A percentile compares a stretch with the other conserved stretches of the same genome.
These are phyloP conservation scores for Ganoderma boninense DNA, from an alignment of 1,284 basidiomycete species.

Conservation along the genomic window DNA sequence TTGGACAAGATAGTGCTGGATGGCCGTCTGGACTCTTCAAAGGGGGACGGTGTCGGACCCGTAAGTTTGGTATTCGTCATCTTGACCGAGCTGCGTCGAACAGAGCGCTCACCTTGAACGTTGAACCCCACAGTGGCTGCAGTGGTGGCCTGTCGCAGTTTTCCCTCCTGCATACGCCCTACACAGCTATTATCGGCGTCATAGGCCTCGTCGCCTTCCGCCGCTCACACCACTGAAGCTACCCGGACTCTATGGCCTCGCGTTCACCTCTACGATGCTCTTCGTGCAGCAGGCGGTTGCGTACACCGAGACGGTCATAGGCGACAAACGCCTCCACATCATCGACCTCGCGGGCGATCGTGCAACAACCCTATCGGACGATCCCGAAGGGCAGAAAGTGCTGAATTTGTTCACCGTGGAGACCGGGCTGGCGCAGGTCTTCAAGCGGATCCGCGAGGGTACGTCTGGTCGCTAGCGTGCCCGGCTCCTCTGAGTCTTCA, in stretches of 20 bases:
- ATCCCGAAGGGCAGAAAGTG: not conserved
- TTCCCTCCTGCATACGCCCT: conserved; percentile 8
- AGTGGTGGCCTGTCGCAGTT: not conserved
- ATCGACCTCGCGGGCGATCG: conserved; percentile 1
- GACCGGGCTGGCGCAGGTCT: not conserved
- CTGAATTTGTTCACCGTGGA: not conserved
- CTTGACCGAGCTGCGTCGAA: too few relatives aligned
- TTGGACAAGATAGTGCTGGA: not conserved
- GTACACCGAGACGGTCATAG: not conserved
- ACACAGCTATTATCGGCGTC: conserved; percentile 10
- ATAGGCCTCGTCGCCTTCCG: conserved; percentile 5
- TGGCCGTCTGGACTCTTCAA: not conserved
- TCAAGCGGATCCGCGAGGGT: conserved; percentile 1
- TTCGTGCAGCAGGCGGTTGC: not conserved
- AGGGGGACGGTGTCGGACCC: too few relatives aligned
- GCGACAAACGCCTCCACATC: conserved; percentile 3
- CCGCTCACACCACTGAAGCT: conserved; percentile 2
- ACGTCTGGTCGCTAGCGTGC: not conserved
- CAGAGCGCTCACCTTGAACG: not conserved
- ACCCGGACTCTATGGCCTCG: conserved; percentile 5
- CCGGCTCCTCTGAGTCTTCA: too few relatives aligned
- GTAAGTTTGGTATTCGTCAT: not conserved
- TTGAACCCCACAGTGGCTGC: not conserved
- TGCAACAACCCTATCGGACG: not conserved
- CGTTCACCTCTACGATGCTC: not conserved